Evolutionary conservation across 352 stramenopile species (phyloP), one percentile per base, ranked within the genome.

Genomic region (Pythium dissimile): DNA sequence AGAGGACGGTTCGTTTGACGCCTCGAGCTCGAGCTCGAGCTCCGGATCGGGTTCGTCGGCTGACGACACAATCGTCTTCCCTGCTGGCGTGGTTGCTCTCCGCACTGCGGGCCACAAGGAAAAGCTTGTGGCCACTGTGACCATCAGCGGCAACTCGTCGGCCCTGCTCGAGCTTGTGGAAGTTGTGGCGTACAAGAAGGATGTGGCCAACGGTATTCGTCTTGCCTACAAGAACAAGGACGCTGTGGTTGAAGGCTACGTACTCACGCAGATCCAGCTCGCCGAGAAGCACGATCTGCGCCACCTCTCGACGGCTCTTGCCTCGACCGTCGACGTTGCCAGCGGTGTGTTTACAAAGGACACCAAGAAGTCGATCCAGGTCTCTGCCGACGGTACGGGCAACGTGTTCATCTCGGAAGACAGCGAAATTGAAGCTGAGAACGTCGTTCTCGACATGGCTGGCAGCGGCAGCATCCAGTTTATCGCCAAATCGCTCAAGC

Each of bases 261-360:
- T 88, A 27, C 64, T 86, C 58, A 85, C 75, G 26, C 64, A 83
- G 31, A 76, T 88, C 34, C 70, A 72, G 52, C 30, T 88, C 16
- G 72, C 63, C n/a, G 58, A 83, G 28, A 75, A 79, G 59, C 72
- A 74, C 31, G 35, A 67, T 42, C 41, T 88, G 42, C 64, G 65
- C 16, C 49, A 65, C 44, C 42, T 88, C 15, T 71, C 66, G 21
- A 71, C 66, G 20, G 54, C 69, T 1, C 65, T 77, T 23, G 70
- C 73, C 11, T 67, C 71, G 4, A 54, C 70, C 15, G 66, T 86
- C 6, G 65, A 75, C 18, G 61, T 88, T 20, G 72, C 69, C 46
- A 70, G 71, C 15, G 50, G 66, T 31, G 75, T 86, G 37, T 47
- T 88, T 28, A 68, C 69, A 27, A 42, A 61, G 6, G 56, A 76